Conservation (phyloP, 1,139 yeast genomes). For the Magnusiomyces tetraspermus region DNA sequence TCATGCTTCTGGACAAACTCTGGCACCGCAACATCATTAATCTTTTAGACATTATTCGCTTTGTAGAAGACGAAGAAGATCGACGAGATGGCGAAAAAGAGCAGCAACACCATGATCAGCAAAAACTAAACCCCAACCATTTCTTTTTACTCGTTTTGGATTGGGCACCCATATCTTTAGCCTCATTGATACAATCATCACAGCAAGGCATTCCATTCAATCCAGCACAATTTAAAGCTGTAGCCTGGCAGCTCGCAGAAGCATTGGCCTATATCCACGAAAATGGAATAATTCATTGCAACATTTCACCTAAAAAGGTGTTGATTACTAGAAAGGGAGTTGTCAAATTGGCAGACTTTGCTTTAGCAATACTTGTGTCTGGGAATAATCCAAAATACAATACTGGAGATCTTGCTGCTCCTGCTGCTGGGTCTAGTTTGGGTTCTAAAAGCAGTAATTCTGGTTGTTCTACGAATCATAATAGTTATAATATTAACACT, state of each 20-base stretch:
- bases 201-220: constrained; percentile 10
- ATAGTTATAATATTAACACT: no score
- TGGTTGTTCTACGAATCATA: no score
- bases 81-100: no score
- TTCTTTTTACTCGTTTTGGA: constrained; percentile 10
- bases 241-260: constrained; percentile 82
- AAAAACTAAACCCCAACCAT: no score
- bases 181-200: constrained; percentile 5
- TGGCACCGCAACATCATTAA: constrained; percentile 11
- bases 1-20: constrained; percentile 4
- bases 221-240: constrained; percentile 46
- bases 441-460: no score
- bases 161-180: constrained; percentile 13
- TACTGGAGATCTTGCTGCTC: no score
- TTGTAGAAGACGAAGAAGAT: not conserved
- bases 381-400: not conserved
- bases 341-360: constrained; percentile 89
- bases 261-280: constrained; percentile 94
- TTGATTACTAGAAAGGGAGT: constrained; percentile 83
- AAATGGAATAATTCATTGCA: constrained; percentile 87
- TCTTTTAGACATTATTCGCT: constrained; percentile 8
- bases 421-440: no score
- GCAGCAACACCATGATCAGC: no score
- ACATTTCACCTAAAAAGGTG: constrained; percentile 88
- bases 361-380: constrained; percentile 48